These are phyloP conservation scores for Filobasidium floriforme DNA, from an alignment of 768 basidiomycete genomes.

Conservation along the genomic window DNA sequence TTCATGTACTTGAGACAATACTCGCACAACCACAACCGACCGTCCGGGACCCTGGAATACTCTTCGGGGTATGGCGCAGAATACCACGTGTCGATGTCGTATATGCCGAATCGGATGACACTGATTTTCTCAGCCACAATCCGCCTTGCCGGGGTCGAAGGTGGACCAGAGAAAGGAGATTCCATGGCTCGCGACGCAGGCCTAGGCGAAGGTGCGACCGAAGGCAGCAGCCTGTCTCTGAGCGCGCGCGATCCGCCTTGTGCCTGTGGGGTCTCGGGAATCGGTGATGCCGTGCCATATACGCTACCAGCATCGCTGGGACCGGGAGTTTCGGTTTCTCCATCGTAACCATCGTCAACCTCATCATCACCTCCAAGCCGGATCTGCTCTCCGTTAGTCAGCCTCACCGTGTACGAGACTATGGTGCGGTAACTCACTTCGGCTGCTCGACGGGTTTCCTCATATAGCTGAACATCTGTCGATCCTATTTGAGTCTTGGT, in stretches of 20 bases:
- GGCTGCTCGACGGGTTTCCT: constrained; percentile 60
- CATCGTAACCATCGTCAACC: not conserved
- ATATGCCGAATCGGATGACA: constrained; percentile 79
- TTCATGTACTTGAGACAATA: constrained; percentile 98
- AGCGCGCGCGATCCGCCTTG: constrained; percentile 23
- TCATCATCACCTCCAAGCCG: constrained; percentile 13
- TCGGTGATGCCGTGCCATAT: not conserved
- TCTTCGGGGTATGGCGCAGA: constrained; percentile 98
- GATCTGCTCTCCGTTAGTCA: not conserved
- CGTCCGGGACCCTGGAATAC: constrained; percentile 84
- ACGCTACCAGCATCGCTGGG: constrained; percentile 3
- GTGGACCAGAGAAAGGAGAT: constrained; percentile 23
- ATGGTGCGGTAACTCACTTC: constrained; percentile 53
- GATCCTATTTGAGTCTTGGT: constrained; percentile 58
- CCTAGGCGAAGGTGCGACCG: constrained; percentile 15
- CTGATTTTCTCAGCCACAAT: constrained; percentile 54
- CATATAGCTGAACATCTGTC: constrained; percentile 63
- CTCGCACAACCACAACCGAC: constrained; percentile 91
- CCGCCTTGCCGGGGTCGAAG: constrained; percentile 49
- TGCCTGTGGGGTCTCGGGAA: not conserved
- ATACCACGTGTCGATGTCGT: constrained; percentile 96
- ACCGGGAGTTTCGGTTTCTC: constrained; percentile 5
- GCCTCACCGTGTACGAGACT: not conserved
- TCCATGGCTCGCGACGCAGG: not conserved
- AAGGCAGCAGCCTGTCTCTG: constrained; percentile 32